Conservation (phyloP, 2,329 filamentous ascomycete species). For the Passalora sequoiae region DNA sequence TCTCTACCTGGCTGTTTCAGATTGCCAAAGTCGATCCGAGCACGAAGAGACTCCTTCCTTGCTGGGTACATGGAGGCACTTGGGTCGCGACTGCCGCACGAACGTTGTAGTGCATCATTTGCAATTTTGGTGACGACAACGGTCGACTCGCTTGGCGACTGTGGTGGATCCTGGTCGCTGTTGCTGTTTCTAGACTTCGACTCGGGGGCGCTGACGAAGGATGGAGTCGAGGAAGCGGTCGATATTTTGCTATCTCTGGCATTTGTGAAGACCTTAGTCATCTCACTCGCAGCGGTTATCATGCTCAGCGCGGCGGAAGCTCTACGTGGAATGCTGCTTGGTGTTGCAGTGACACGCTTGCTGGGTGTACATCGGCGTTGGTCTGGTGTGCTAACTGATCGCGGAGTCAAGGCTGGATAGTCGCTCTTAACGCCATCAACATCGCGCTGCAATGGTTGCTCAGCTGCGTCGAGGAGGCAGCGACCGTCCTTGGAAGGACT, state of each 20-base stretch:
- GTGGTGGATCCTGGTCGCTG: background rate
- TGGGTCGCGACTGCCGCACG: background rate
- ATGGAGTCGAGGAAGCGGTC: conserved; percentile 9
- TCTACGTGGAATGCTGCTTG: conserved; percentile 11
- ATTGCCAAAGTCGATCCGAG: background rate
- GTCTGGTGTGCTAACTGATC: conserved; percentile 13
- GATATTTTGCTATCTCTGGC: conserved; percentile 7
- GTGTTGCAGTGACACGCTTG: background rate
- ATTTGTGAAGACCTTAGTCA: conserved; percentile 4
- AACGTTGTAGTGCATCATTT: background rate
- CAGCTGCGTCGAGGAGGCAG: conserved; percentile 38
- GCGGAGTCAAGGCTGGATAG: conserved; percentile 23
- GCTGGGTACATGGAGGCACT: background rate
- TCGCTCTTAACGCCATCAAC: conserved; percentile 13
- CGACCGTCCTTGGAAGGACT: conserved; percentile 36
- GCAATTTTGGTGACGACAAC: too few species aligned
- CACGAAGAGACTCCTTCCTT: background rate
- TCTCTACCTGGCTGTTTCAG: background rate
- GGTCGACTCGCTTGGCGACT: background rate
- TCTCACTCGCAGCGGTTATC: conserved; percentile 1
- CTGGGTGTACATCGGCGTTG: background rate
- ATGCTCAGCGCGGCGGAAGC: conserved; percentile 5
- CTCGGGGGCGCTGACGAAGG: conserved; percentile 13
- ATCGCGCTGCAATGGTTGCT: conserved; percentile 25
- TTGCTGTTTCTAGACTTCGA: conserved; percentile 3